Evolutionary conservation across 2,329 filamentous ascomycete species (phyloP).

Genomic region (Coniochaeta prunicola): DNA sequence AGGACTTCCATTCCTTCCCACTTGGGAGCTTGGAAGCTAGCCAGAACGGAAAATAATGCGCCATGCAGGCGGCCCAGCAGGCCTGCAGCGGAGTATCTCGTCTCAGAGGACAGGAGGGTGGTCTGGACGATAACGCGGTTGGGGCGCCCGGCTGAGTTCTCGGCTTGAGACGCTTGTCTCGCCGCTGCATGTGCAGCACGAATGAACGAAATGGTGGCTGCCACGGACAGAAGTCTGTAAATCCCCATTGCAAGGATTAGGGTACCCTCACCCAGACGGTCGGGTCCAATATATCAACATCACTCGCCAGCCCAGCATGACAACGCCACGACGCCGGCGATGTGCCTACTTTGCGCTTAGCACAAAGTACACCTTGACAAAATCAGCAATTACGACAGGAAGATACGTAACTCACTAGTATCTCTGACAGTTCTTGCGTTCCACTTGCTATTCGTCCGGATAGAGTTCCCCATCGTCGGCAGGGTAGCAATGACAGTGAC

Average conservation of each 20-base stretch:
- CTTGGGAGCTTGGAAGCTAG: background rate
- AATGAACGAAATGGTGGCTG: background rate
- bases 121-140: background rate
- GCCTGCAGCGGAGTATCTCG: background rate
- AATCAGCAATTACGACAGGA: background rate
- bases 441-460: background rate
- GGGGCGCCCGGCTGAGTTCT: background rate
- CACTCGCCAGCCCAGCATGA: background rate
- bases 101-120: background rate
- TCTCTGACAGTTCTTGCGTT: background rate
- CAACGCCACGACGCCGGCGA: background rate
- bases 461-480: background rate
- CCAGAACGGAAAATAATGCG: background rate
- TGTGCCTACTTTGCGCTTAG: background rate
- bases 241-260: background rate
- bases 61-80: background rate
- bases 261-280: background rate
- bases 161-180: background rate
- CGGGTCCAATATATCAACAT: background rate
- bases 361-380: background rate
- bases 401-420: background rate
- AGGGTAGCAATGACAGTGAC: background rate
- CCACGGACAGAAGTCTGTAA: background rate
- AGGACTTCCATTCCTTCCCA: background rate
- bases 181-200: background rate